Evolutionary conservation across 441 rosid species (phyloP).

Genomic region (Populus hybrid): DNA sequence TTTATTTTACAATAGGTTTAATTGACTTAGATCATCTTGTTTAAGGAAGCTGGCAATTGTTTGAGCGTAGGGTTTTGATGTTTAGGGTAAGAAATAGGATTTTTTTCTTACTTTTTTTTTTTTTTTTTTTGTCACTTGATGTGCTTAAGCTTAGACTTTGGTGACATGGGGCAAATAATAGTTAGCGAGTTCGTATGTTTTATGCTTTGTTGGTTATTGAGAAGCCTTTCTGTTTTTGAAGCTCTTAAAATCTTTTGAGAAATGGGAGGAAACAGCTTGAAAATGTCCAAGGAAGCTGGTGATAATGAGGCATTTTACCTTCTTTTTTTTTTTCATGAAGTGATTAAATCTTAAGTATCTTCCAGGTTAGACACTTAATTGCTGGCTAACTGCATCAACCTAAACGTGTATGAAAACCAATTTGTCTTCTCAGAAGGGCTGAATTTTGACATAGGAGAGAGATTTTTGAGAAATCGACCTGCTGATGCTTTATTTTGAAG

Average conservation of each 20-base stretch:
- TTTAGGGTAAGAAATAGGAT: background rate
- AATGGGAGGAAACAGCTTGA: background rate
- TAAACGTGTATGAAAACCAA: background rate
- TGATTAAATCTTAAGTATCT: background rate
- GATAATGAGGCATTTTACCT: background rate
- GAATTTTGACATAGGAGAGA: background rate
- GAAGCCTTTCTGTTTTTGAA: background rate
- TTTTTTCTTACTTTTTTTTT: background rate
- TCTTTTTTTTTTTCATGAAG: background rate
- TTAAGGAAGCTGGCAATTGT: background rate
- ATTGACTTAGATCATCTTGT: background rate
- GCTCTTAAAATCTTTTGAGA: background rate
- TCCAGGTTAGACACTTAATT: background rate
- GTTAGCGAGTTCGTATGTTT: background rate
- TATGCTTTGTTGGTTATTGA: background rate
- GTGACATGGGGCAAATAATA: background rate
- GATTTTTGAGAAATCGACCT: background rate
- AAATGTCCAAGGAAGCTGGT: background rate
- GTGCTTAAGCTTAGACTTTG: background rate
- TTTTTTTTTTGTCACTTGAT: background rate
- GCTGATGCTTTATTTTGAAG: background rate
- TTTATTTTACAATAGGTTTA: background rate
- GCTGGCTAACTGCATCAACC: background rate
- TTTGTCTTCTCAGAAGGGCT: background rate
- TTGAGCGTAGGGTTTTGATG: slow-evolving; percentile 13